These are phyloP conservation scores for Pisolithus microcarpus DNA, from an alignment of 768 basidiomycete genomes.

Conservation along the genomic window DNA sequence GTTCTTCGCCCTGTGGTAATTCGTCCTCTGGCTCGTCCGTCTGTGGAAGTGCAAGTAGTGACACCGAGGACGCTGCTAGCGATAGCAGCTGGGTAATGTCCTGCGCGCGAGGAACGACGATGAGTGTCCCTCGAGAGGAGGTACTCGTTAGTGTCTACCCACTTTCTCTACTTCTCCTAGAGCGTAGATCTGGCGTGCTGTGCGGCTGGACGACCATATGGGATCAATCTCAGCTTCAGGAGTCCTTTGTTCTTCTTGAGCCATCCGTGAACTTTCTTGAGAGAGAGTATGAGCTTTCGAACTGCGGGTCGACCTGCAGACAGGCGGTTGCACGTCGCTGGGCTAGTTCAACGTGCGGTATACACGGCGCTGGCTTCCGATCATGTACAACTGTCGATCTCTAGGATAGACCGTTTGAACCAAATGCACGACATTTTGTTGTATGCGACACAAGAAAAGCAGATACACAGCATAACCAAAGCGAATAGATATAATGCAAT, in stretches of 20 bases:
- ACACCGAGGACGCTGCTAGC: constrained; percentile 71
- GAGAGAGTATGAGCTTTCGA: neutral
- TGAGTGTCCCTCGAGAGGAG: neutral
- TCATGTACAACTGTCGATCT: no score
- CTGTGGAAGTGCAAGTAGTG: constrained; percentile 75
- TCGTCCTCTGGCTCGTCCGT: constrained; percentile 62
- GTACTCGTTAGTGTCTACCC: constrained; percentile 1
- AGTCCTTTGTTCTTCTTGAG: constrained; percentile 13
- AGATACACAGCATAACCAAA: constrained; percentile 27
- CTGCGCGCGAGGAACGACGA: constrained; percentile 29
- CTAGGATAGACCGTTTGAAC: no score
- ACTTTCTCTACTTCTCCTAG: constrained; percentile 80
- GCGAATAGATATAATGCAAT: constrained; percentile 24
- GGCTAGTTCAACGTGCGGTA: no score
- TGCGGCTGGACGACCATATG: constrained; percentile 75
- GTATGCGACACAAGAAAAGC: constrained; percentile 7
- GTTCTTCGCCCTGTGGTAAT: constrained; percentile 74
- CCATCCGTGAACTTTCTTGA: constrained; percentile 10
- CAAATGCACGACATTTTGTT: neutral
- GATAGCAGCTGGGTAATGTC: constrained; percentile 72
- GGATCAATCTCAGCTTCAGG: constrained; percentile 51
- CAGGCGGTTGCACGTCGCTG: no score
- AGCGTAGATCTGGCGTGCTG: constrained; percentile 74
- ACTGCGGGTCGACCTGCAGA: no score
- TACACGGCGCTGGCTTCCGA: no score